Evolutionary conservation across 345 rosid species (phyloP), one percentile per base, ranked within the genome.

Genomic region (Arabidopsis arenosa): DNA sequence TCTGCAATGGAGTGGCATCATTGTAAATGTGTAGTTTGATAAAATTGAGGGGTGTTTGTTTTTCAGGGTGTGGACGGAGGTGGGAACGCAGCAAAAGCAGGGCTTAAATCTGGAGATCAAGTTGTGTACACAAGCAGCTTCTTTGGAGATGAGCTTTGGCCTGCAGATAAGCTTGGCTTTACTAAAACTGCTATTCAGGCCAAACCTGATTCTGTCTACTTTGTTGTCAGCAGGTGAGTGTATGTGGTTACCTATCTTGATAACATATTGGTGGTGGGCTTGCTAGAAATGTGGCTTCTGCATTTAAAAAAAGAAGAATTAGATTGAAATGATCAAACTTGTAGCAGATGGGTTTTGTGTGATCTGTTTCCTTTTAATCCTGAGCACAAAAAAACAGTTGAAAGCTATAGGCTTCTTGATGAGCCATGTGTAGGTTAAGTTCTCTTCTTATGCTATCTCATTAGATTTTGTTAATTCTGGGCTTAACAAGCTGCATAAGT

Each of bases 81-180:
- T 70, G 98, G 98, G 33, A 93, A 93, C 79, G 96, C 98, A 45
- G 98, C 97, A 60, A 93, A 81, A 80, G 90, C 96, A 23, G 98
- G 98, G 71, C 88, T 93, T 18, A 93, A 91, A 73, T 35, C 90
- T 6, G 98, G 98, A 55, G 97, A 94, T 76, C 98, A 94, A 75
- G 98, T 94, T 36, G 66, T 91, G 17, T 94, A 94, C 85, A 94
- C 98, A 28, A 94, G 98, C 80, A 94, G 97, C 82, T 94, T 94
- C 88, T 94, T 94, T 33, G 98, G 98, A 3, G 98, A 94, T 80
- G 98, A 94, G 75, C 97, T 94, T 72, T 94, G 98, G 98, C 98
- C 98, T 21, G 98, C 98, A 3, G 98, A 94, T 82, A 94, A 94
- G 83, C 79, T 94, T 5, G 98, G 98, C 7, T 94, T 94, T 56